A percentile compares a stretch with the other conserved stretches of the same genome.
Conservation (phyloP, 129 eudicot genomes). For the Smallanthus sonchifolius region DNA sequence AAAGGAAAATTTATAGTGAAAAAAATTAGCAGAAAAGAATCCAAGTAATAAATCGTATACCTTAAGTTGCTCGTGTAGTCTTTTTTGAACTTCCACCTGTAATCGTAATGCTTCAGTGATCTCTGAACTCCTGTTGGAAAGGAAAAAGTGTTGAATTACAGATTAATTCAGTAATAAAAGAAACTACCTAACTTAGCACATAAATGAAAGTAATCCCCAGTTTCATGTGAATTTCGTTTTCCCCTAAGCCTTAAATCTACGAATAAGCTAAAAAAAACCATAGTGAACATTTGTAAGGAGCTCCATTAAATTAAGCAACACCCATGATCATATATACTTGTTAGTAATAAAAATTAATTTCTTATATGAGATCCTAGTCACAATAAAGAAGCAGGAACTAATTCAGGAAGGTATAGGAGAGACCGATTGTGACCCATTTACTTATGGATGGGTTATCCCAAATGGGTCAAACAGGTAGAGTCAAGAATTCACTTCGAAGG, state of each 20-base stretch:
- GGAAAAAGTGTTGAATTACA: background rate
- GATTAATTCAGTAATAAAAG: background rate
- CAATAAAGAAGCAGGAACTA: background rate
- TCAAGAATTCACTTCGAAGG: background rate
- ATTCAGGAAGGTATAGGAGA: background rate
- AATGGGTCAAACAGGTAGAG: background rate
- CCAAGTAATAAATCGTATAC: constrained; percentile 24
- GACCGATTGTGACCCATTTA: background rate
- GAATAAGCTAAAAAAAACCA: background rate
- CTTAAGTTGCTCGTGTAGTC: constrained; percentile 90
- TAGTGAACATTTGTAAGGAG: background rate
- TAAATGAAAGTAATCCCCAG: background rate
- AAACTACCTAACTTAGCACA: background rate
- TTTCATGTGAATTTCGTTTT: background rate
- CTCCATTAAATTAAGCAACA: background rate
- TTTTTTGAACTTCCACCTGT: constrained; percentile 93
- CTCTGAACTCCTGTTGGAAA: constrained; percentile 70
- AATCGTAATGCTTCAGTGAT: constrained; percentile 85
- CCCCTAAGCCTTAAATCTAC: background rate
- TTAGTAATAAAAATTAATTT: no score
- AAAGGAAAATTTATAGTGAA: background rate
- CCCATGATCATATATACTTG: background rate
- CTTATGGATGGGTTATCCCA: background rate
- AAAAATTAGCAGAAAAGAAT: background rate
- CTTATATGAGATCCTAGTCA: background rate